A percentile compares a stretch with the other conserved stretches of the same genome.
phyloP scores from a whole-genome alignment of 805 yeast species.

The Candida suzukii region DNA sequence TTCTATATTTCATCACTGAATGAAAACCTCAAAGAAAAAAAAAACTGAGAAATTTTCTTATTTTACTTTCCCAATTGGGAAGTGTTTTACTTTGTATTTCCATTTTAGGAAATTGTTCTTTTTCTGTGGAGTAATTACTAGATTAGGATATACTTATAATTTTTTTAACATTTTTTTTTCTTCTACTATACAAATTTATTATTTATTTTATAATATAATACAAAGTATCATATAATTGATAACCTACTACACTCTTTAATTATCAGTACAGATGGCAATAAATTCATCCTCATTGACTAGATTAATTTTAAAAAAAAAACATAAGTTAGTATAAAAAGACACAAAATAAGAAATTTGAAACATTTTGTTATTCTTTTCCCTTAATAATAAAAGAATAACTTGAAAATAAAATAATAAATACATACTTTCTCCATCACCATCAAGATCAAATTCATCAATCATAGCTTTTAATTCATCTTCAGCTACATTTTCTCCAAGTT shows the following conservation, averaged over 20 bases:
- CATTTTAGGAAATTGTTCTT: too few relatives aligned
- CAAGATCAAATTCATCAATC: constrained; percentile 96
- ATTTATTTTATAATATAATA: background rate
- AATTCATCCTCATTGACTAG: constrained; percentile 79
- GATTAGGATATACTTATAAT: too few relatives aligned
- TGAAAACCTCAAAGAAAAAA: background rate
- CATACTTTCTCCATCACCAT: constrained; percentile 86
- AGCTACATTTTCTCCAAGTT: constrained; percentile 82
- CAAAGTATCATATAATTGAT: background rate
- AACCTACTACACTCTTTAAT: constrained; percentile 16
- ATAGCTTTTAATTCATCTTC: constrained; percentile 93
- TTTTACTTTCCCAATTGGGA: background rate
- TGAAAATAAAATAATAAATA: too few relatives aligned
- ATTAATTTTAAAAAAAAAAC: background rate
- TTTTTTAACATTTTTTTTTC: too few relatives aligned
- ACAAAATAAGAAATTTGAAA: too few relatives aligned
- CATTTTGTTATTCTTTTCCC: too few relatives aligned
- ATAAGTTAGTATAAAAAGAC: background rate
- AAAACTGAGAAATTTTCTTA: background rate
- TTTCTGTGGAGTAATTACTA: too few relatives aligned
- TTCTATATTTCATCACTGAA: background rate
- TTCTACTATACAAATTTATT: too few relatives aligned
- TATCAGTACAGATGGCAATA: constrained; percentile 79
- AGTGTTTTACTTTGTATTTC: background rate
- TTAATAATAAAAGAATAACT: too few relatives aligned